Base-by-base conservation (phyloP, 1,284 basidiomycete species). In the Apiotrichum akiyoshidainum region DNA sequence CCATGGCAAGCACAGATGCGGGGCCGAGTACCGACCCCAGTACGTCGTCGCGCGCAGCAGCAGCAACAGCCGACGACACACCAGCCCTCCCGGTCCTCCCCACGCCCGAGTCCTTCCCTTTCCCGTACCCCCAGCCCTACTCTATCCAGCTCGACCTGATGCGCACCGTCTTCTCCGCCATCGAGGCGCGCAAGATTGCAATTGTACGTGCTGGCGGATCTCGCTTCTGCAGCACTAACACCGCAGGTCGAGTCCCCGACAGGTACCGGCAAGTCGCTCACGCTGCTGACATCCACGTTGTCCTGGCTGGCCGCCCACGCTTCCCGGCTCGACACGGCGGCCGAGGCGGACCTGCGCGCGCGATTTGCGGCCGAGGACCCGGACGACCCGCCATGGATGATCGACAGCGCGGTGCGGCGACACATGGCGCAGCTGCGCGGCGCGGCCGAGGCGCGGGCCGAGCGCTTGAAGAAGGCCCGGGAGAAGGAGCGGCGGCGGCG, bases 261-360 rank as follows among this genome's bases (percentile, higher is more conserved):
- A 0, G 90, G 90, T 63, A 92, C 90, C 83, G 91, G 91, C 33
- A 94, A 94, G 77, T 90, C 89, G 0, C 77, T 93, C n/a, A 90
- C 87, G 65, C 81, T 94, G 4, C 80, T 94, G 6, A 90, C 88
- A 55, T 83, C 89, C 2, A 84, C 88, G 13, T 74, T 94, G 51
- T 86, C 88, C 1, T 94, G 92, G 91, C 80, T 94, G 4, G 71
- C 78, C 2, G 88, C 65, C 0, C 68, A 78, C 55, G 51, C 63
- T 44, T 59, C 63, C 19, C 64, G 77, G 1, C 54, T 73, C 14
- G 66, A 70, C 19, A 53, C 59, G 16, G 62, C 68, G 11, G 60
- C 63, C 0, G 68, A 70, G 49, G 63, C 63, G 0, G 65, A 61
- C 10, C 56, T 78, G 8, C 63, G 69, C 22, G 64, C 59, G n/a